phyloP scores from a whole-genome alignment of 2,329 filamentous ascomycete genomes.

The Byssochlamys sp. region DNA sequence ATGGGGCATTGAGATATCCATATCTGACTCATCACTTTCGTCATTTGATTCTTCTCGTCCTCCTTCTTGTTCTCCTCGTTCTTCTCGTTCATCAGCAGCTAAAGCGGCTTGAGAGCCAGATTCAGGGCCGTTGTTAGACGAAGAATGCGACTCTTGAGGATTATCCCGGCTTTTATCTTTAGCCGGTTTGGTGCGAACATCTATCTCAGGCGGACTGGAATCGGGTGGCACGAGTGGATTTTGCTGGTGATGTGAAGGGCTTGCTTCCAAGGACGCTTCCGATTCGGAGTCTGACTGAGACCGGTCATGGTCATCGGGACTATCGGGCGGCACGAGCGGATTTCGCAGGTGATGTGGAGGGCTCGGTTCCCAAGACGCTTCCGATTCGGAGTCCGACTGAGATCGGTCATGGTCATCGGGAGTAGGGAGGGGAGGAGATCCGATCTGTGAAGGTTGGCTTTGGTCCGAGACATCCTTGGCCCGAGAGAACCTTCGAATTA shows the following conservation, averaged over 20 bases:
- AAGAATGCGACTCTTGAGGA: not conserved
- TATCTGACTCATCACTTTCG: constrained; percentile 24
- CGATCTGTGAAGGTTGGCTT: not conserved
- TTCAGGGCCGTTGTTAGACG: not conserved
- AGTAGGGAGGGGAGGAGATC: constrained; percentile 1
- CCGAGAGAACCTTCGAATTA: constrained; percentile 5
- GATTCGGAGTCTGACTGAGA: constrained; percentile 11
- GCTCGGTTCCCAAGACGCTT: constrained; percentile 13
- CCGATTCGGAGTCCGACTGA: constrained; percentile 12
- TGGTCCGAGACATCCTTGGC: not conserved
- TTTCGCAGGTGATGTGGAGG: constrained; percentile 6
- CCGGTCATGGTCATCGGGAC: constrained; percentile 2
- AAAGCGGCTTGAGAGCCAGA: not conserved
- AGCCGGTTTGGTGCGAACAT: not conserved
- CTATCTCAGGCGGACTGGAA: constrained; percentile 13
- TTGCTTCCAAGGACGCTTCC: constrained; percentile 12
- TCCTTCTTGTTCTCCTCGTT: constrained; percentile 2
- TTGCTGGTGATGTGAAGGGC: constrained; percentile 6
- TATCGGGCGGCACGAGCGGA: constrained; percentile 19
- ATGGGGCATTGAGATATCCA: constrained; percentile 27
- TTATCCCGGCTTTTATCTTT: not conserved
- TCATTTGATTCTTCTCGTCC: constrained; percentile 2
- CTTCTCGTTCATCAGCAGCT: not conserved
- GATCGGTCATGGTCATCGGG: not conserved
- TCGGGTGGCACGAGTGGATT: constrained; percentile 16